Evolutionary conservation across 805 yeast genomes (phyloP).

Genomic region (Yueomyces sp.): DNA sequence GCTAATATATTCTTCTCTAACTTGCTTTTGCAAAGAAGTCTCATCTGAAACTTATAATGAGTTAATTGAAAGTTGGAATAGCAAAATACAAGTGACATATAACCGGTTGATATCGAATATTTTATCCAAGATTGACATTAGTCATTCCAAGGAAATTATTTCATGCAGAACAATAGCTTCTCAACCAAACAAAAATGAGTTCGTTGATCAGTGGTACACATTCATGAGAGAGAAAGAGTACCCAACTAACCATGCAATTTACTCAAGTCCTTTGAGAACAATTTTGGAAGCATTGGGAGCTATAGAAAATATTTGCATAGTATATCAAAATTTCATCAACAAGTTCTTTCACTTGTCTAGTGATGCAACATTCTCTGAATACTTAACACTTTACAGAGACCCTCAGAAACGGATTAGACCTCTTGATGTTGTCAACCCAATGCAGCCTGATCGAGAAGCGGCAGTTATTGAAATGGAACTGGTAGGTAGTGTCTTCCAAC

Average conservation of each 20-base stretch:
- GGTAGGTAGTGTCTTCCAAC: constrained; percentile 34
- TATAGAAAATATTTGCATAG: constrained; percentile 18
- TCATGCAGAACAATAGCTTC: background rate
- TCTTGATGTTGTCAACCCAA: constrained; percentile 24
- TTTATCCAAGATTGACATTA: background rate
- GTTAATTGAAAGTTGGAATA: constrained; percentile 31
- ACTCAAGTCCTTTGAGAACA: constrained; percentile 1
- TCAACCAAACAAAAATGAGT: constrained; percentile 4
- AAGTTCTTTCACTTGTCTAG: constrained; percentile 35
- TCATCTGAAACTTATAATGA: constrained; percentile 34
- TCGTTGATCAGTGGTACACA: constrained; percentile 10
- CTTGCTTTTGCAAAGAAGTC: constrained; percentile 46
- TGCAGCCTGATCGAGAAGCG: constrained; percentile 33
- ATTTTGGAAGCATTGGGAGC: constrained; percentile 8
- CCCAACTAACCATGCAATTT: constrained; percentile 2
- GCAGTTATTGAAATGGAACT: constrained; percentile 31
- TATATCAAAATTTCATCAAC: constrained; percentile 38
- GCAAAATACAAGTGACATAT: constrained; percentile 23
- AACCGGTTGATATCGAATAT: constrained; percentile 13
- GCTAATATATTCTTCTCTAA: constrained; percentile 34
- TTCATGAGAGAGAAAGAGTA: constrained; percentile 4
- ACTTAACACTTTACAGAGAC: constrained; percentile 18
- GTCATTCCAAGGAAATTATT: background rate
- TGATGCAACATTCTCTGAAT: constrained; percentile 28
- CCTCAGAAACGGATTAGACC: constrained; percentile 3